These are phyloP conservation scores for Aspergillus taichungensis DNA, from an alignment of 495 filamentous ascomycete species.

Conservation along the genomic window DNA sequence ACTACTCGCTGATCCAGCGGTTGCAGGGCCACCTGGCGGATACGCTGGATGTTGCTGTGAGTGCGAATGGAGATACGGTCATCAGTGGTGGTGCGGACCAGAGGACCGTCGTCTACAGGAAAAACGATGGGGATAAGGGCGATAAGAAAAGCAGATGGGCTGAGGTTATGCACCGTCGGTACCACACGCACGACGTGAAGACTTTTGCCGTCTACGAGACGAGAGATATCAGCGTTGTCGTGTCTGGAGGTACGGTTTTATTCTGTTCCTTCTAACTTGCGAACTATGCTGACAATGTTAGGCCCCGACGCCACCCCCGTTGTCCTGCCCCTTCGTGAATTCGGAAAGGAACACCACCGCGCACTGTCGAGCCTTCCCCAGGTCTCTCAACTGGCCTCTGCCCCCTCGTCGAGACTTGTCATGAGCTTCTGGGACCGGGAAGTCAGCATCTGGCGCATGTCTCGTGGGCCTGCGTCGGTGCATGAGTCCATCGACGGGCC, in stretches of 20 bases:
- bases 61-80: conserved; percentile 72
- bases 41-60: conserved; percentile 73
- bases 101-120: conserved; percentile 69
- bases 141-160: conserved; percentile 63
- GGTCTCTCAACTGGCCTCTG: conserved; percentile 56
- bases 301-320: conserved; percentile 80
- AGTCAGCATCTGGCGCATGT: conserved; percentile 72
- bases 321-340: conserved; percentile 69
- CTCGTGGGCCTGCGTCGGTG: conserved; percentile 28
- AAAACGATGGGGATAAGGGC: conserved; percentile 42
- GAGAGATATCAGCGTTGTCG: conserved; percentile 71
- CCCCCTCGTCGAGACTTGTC: conserved; percentile 60
- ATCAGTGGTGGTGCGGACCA: conserved; percentile 88
- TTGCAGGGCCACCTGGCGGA: conserved; percentile 84
- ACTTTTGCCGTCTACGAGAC: conserved; percentile 86
- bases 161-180: conserved; percentile 70
- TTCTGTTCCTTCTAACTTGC: not conserved
- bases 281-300: conserved; percentile 35
- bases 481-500: conserved; percentile 37
- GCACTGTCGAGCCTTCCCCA: conserved; percentile 75
- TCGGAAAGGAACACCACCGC: conserved; percentile 72
- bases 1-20: conserved; percentile 75
- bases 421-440: conserved; percentile 93
- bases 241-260: conserved; percentile 70
- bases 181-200: conserved; percentile 91